Evolutionary conservation across 495 filamentous ascomycete genomes (phyloP).

Genomic region (Annulohypoxylon nitens): DNA sequence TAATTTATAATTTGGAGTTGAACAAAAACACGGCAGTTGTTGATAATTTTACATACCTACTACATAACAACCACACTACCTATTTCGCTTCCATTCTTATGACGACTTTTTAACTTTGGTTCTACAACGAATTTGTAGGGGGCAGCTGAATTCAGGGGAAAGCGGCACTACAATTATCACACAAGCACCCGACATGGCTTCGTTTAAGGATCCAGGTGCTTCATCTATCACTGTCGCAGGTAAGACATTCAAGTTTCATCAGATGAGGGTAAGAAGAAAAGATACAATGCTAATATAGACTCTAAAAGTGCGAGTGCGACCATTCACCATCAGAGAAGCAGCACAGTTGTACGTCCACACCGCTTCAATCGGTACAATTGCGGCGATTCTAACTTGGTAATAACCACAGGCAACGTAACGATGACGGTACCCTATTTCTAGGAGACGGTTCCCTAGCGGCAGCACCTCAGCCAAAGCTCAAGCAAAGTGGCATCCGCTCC

Average conservation of each 20-base stretch:
- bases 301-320: conserved; percentile 84
- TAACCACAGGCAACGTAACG: conserved; percentile 72
- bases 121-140: conserved; percentile 23
- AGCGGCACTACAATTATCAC: neutral
- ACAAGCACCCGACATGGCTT: conserved; percentile 45
- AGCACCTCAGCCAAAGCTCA: conserved; percentile 84
- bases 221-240: conserved; percentile 56
- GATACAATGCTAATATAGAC: conserved; percentile 23
- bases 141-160: conserved; percentile 17
- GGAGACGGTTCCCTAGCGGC: conserved; percentile 93
- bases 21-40: conserved; percentile 6
- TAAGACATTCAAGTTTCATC: conserved; percentile 64
- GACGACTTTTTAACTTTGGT: conserved; percentile 35
- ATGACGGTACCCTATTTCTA: conserved; percentile 91
- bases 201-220: conserved; percentile 54
- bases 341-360: conserved; percentile 70
- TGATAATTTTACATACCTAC: conserved; percentile 9
- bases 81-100: conserved; percentile 38
- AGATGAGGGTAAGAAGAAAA: neutral
- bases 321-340: conserved; percentile 86
- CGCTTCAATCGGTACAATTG: neutral
- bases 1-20: conserved; percentile 14
- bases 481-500: conserved; percentile 85
- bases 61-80: neutral
- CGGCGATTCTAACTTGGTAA: conserved; percentile 32